A percentile compares a stretch with the other conserved stretches of the same genome.
Evolutionary conservation across 768 basidiomycete species (phyloP).

Genomic region (Tricholoma furcatifolium): DNA sequence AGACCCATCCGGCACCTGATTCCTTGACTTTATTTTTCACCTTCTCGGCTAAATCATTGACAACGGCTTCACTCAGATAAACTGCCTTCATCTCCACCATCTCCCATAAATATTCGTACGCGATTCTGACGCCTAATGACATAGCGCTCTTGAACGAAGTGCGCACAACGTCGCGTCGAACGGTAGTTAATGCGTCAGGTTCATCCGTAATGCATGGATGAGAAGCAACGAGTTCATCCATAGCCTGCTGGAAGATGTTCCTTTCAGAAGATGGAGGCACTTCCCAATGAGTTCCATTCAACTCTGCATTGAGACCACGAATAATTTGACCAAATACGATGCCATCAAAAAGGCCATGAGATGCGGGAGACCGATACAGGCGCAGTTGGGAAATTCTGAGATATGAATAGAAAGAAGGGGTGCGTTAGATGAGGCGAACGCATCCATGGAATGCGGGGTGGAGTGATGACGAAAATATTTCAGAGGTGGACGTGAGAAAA

Average conservation of each 20-base stretch:
- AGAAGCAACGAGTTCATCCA: neutral
- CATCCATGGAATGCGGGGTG: neutral
- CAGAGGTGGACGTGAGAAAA: too few relatives aligned
- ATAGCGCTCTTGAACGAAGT: neutral
- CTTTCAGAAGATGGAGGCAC: neutral
- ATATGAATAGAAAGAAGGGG: conserved; percentile 6
- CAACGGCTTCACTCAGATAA: neutral
- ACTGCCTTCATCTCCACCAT: neutral
- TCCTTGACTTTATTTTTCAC: too few relatives aligned
- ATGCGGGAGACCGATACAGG: conserved; percentile 2
- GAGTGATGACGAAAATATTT: conserved; percentile 1
- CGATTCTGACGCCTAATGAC: neutral
- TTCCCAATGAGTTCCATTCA: too few relatives aligned
- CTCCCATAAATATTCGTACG: neutral
- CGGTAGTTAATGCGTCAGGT: neutral
- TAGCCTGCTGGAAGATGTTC: conserved; percentile 1
- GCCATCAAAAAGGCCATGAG: conserved; percentile 8
- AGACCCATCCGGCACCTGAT: too few relatives aligned
- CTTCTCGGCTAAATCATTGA: neutral
- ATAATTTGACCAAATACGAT: conserved; percentile 4
- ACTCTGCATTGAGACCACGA: too few relatives aligned
- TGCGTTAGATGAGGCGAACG: neutral
- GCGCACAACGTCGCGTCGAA: neutral
- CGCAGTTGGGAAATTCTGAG: conserved; percentile 1
- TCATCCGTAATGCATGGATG: neutral